Base-by-base conservation (phyloP, 192 early-diverging fungal genomes). In the Coemansia sp. region DNA sequence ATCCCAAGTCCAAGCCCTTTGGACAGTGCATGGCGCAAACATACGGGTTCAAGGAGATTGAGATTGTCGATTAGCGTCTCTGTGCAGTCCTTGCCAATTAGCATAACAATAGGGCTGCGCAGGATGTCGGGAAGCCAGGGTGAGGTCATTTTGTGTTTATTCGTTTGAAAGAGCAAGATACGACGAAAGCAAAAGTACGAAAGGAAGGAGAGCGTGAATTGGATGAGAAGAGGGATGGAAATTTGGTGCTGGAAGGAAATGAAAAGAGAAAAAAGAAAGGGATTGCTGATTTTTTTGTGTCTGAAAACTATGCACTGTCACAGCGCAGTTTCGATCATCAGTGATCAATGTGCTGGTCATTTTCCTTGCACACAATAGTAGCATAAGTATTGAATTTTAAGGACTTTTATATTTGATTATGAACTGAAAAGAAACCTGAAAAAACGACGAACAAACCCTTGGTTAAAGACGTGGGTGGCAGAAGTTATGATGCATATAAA, bases 1-100 rank as follows among this genome's bases (percentile, higher is more conserved):
- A 99, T 95, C n/a, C 94, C 94, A 23, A 99, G 61, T 0, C 95
- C 93, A 15, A 99, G 89, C 0, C 89, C 93, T 71, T 98, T 98
- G 28, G 93, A 94, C 58, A 97, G 67, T 25, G 88, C 74, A 55
- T 91, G 88, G 68, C 92, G 92, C 61, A 94, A 68, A 79, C 97
- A 99, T 4, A 49, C 76, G 1, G 87, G 70, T 65, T 94, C 86
- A 37, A 86, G 63, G 3, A 88, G 34, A 79, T 95, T 83, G 31
- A 99, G 68, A 28, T 87, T 72, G 69, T 93, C 86, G 61, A 96
- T 72, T 10, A 91, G 83, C 25, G 87, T 86, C 21, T 77, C 78
- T 30, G 90, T 90, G 81, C 96, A 99, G 60, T 83, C 76, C 12
- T 90, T 86, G 55, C 93, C 93, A 66, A 98, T 89, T 51, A 97